phyloP scores from a whole-genome alignment of 768 basidiomycete genomes.

The Tulasnella sp. region DNA sequence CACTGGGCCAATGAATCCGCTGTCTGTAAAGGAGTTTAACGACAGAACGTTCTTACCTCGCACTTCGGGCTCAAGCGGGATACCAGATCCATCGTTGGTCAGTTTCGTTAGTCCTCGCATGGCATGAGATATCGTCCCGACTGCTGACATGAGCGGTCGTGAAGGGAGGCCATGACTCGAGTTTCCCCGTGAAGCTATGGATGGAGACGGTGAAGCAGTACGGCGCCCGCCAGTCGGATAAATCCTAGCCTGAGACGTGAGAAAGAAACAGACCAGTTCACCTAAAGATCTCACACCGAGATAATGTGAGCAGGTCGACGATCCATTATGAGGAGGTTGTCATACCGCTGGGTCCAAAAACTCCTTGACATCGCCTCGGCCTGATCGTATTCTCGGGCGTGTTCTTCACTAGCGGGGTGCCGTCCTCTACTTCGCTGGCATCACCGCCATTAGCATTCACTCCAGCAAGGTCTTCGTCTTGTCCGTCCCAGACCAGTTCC shows the following conservation, averaged over 20 bases:
- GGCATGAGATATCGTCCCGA: conserved; percentile 15
- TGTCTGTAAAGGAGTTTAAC: conserved; percentile 6
- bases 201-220: conserved; percentile 17
- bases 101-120: conserved; percentile 16
- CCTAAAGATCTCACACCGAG: conserved; percentile 36
- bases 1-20: conserved; percentile 14
- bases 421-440: conserved; percentile 25
- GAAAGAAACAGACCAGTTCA: conserved; percentile 79
- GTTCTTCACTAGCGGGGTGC: conserved; percentile 1
- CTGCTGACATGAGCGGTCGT: conserved; percentile 6
- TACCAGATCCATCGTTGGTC: conserved; percentile 11
- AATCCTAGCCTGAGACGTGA: conserved; percentile 32
- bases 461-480: conserved; percentile 38
- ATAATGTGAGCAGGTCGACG: background rate
- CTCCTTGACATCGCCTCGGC: conserved; percentile 75
- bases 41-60: background rate
- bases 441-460: conserved; percentile 36
- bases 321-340: conserved; percentile 13
- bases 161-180: background rate
- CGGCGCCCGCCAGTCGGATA: conserved; percentile 35
- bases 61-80: conserved; percentile 10
- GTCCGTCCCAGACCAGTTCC: conserved; percentile 57
- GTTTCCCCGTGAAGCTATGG: conserved; percentile 15
- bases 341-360: conserved; percentile 81
- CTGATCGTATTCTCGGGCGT: conserved; percentile 57